A percentile compares a stretch with the other conserved stretches of the same genome.
These are phyloP conservation scores for Microdochium paspali DNA, from an alignment of 2,329 filamentous ascomycete genomes.

Conservation along the genomic window DNA sequence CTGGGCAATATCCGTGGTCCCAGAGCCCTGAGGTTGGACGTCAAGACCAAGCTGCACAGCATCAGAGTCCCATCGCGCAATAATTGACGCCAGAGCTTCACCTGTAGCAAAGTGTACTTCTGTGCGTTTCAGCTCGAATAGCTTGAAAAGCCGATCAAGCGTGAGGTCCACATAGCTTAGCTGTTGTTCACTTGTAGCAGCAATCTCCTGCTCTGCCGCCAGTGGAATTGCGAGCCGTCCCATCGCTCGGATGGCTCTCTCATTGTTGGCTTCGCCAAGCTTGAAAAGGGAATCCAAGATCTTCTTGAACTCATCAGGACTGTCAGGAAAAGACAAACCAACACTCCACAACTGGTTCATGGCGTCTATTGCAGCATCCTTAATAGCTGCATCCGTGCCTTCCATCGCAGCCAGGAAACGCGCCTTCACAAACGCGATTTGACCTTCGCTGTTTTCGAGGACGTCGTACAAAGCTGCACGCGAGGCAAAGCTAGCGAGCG, in stretches of 20 bases:
- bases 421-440: conserved; percentile 7
- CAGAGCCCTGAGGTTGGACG: conserved; percentile 45
- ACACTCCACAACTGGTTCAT: conserved; percentile 22
- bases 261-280: conserved; percentile 52
- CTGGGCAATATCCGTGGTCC: conserved; percentile 18
- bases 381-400: conserved; percentile 4
- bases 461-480: conserved; percentile 15
- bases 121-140: conserved; percentile 77
- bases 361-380: conserved; percentile 16
- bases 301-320: conserved; percentile 40
- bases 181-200: conserved; percentile 13
- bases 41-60: conserved; percentile 68
- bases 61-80: conserved; percentile 76
- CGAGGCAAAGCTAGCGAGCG: conserved; percentile 16
- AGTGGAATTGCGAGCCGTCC: conserved; percentile 62
- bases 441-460: conserved; percentile 13
- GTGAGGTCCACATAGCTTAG: conserved; percentile 40
- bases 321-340: conserved; percentile 13
- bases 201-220: conserved; percentile 23
- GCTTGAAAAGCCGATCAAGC: conserved; percentile 57
- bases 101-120: conserved; percentile 89
- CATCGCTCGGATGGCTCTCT: conserved; percentile 71
- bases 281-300: conserved; percentile 62
- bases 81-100: conserved; percentile 72
- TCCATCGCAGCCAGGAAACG: background rate